Base-by-base conservation (phyloP, 2,329 filamentous ascomycete species). In the Fusarium clavum region DNA sequence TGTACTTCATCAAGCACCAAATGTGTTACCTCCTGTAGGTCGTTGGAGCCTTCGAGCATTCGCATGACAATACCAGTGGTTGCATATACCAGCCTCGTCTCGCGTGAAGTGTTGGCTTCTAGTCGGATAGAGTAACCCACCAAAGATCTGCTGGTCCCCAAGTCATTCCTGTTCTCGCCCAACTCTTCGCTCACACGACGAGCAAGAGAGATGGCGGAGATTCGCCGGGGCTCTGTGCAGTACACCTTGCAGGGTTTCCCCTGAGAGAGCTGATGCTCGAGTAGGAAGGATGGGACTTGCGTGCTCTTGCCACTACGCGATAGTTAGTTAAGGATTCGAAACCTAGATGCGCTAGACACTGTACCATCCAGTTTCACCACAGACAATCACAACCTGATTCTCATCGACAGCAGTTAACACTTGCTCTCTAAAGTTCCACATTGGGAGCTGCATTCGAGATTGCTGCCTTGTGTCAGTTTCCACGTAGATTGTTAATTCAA, bases 1-100 rank as follows among this genome's bases (percentile, higher is more conserved):
- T 99, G 96, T 4, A 98, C 95, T 80, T 99, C 96, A 76, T 99
- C 96, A n/a, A 99, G 90, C 47, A 99, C 90, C 64, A 99, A 83
- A 81, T 98, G 96, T 1, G 95, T 97, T 55, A 99, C 91, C 69
- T 98, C 95, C 61, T 90, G 88, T 45, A 99, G 87, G 59, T 97
- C 92, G 69, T 94, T 92, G 0, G 93, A 92, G 11, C 91, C 91
- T 79, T 99, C 96, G 16, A 99, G 85, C 95, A 99, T 98, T 29
- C 96, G 90, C 85, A 99, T 93, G n/a, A 99, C 94, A 61, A 99
- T 97, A 83, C 96, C 89, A 8, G 89, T 92, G 3, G 92, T 98
- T 56, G 96, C 96, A 80, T 94, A 99, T 8, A 98, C 89, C 27
- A 99, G 87, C 54, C 93, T 87, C 4, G 94, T 98, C 73, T 94